A percentile compares a stretch with the other conserved stretches of the same genome.
Conservation (phyloP, 768 basidiomycete species). For the Pholiota microspora region DNA sequence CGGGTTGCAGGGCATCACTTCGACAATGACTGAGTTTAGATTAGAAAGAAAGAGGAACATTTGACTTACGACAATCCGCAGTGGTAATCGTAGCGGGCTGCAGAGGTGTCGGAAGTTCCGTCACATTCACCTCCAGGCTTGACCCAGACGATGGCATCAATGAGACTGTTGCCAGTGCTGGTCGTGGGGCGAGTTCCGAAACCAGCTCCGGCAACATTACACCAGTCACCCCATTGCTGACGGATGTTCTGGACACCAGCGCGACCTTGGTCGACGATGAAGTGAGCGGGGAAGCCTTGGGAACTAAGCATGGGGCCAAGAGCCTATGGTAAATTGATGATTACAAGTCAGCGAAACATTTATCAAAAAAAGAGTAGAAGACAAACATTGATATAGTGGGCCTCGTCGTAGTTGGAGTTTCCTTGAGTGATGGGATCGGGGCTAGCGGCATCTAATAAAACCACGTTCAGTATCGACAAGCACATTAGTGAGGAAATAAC, state of each 20-base stretch:
- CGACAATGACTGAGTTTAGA: constrained; percentile 5
- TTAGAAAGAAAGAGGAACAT: background rate
- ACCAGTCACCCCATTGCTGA: constrained; percentile 63
- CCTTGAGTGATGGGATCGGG: constrained; percentile 64
- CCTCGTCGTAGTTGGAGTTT: constrained; percentile 61
- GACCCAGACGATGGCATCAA: constrained; percentile 65
- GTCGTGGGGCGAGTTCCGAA: constrained; percentile 60
- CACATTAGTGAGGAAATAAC: background rate
- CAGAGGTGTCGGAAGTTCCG: constrained; percentile 55
- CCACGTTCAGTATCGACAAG: constrained; percentile 28
- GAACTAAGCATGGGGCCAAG: constrained; percentile 44
- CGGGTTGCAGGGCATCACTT: constrained; percentile 52
- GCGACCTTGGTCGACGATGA: constrained; percentile 68
- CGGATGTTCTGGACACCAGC: constrained; percentile 64
- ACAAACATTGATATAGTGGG: constrained; percentile 53
- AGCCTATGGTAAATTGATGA: constrained; percentile 30
- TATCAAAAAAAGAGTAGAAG: background rate
- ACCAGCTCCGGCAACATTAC: constrained; percentile 64
- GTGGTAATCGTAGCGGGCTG: constrained; percentile 50
- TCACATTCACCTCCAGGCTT: constrained; percentile 71
- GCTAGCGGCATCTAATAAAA: constrained; percentile 36
- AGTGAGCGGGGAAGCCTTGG: constrained; percentile 53
- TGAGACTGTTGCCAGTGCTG: constrained; percentile 49
- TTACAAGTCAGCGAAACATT: background rate
- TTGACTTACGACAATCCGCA: constrained; percentile 46